Evolutionary conservation across 2,329 filamentous ascomycete species (phyloP), one percentile per base, ranked within the genome.

Genomic region (Coniochaeta hoffmannii): DNA sequence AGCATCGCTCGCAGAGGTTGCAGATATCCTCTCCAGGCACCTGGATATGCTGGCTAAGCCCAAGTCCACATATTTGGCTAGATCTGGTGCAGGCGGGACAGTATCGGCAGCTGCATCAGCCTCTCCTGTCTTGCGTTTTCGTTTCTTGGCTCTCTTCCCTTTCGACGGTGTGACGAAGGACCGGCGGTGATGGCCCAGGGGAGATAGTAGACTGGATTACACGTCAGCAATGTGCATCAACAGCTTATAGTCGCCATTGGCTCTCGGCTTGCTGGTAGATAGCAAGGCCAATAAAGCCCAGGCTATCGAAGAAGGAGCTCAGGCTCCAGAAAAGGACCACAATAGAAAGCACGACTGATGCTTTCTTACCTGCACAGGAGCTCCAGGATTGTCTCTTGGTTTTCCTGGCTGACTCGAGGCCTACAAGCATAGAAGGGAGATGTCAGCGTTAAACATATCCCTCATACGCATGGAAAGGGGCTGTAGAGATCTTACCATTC

Each of bases 331-430:
- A n/a, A n/a, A n/a, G n/a, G n/a, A n/a, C n/a, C 17, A 41, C 7
- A 41, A 5, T 19, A 22, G 8, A 36, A n/a, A 36, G n/a, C 35
- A 17, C 15, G 17, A 44, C 73, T 24, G 17, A 44, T n/a, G 11
- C n/a, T n/a, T 8, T 46, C 41, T 62, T 76, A 88, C 86, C 75
- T 79, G 79, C 81, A 87, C 5, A 89, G 73, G 51, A 90, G 73
- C 59, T 88, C 84, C 10, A 89, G 65, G 35, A 89, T 85, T 4
- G 77, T 75, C 53, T 85, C 78, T 67, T 88, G 84, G 53, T 88
- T 76, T 51, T 81, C 72, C 17, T 71, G 65, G 1, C 75, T 73
- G 44, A 88, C 76, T 41, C 76, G 68, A 8, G 87, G 87, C 85
- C 87, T 90, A 51, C 6, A 2, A 10, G 7, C 11, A 46, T 12